These are phyloP conservation scores for Phaffomyces opuntiae DNA, from an alignment of 805 yeast species.

Conservation along the genomic window DNA sequence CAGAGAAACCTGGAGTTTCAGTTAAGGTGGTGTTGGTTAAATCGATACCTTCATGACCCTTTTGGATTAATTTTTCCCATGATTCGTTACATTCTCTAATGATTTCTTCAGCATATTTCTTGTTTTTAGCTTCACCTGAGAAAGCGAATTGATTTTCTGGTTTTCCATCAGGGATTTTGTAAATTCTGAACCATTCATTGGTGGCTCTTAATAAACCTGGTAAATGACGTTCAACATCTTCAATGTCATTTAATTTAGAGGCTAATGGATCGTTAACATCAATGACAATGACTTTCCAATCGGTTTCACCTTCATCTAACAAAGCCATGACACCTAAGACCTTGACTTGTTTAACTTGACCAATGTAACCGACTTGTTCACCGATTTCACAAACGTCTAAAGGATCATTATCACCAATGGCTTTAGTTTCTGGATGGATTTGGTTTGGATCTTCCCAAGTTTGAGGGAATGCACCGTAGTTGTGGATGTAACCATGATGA, in stretches of 20 bases:
- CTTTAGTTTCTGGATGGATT: constrained; percentile 59
- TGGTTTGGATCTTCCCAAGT: constrained; percentile 39
- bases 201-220: constrained; percentile 94
- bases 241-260: constrained; percentile 76
- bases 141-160: constrained; percentile 96
- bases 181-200: constrained; percentile 96
- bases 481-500: constrained; percentile 96
- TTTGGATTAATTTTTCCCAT: constrained; percentile 63
- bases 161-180: constrained; percentile 97
- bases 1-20: constrained; percentile 46
- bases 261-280: constrained; percentile 83
- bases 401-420: constrained; percentile 80
- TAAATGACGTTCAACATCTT: constrained; percentile 81
- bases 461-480: constrained; percentile 98
- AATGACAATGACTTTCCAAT: constrained; percentile 89
- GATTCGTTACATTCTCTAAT: constrained; percentile 78
- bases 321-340: constrained; percentile 92
- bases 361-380: constrained; percentile 54
- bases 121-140: constrained; percentile 86
- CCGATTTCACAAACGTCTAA: constrained; percentile 83
- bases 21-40: constrained; percentile 71
- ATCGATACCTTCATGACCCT: constrained; percentile 60
- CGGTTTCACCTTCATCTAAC: constrained; percentile 87
- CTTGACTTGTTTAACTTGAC: constrained; percentile 81
- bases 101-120: constrained; percentile 77